A percentile compares a stretch with the other conserved stretches of the same genome.
phyloP scores from a whole-genome alignment of 148 eudicot species.

The Oxyria digyna region DNA sequence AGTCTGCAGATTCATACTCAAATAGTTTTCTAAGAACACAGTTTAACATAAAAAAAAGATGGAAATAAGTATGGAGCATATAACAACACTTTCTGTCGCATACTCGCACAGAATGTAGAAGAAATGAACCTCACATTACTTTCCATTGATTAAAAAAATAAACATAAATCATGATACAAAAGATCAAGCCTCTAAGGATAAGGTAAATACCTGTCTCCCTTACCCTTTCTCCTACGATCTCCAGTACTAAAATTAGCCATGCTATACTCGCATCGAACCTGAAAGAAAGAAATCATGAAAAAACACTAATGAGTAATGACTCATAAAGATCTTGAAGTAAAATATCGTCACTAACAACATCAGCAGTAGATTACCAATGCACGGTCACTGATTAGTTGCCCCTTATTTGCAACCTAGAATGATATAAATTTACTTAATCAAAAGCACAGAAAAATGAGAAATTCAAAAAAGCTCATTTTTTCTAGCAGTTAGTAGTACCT shows the following conservation, averaged over 20 bases:
- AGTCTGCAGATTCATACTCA: too few relatives aligned
- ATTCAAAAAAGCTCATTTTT: too few relatives aligned
- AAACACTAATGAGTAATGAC: not conserved
- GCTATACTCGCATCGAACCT: conserved; percentile 90
- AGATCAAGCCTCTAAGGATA: not conserved
- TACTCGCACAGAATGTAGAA: not conserved
- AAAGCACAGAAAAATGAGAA: not conserved
- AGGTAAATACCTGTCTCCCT: conserved; percentile 72
- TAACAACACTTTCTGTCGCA: not conserved
- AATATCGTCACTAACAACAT: not conserved
- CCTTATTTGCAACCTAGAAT: conserved; percentile 66
- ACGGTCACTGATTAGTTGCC: conserved; percentile 59
- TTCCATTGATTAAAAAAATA: not conserved
- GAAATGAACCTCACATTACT: not conserved
- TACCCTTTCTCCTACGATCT: conserved; percentile 84
- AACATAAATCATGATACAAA: not conserved
- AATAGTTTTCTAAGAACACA: too few relatives aligned
- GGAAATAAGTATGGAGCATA: not conserved
- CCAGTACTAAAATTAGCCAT: conserved; percentile 99
- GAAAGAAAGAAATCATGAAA: not conserved
- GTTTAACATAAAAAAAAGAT: too few relatives aligned
- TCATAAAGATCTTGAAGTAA: not conserved
- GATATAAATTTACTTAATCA: not conserved
- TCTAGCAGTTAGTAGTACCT: conserved; percentile 49
- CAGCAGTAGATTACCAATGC: conserved; percentile 53